Base-by-base conservation (phyloP, 345 rosid species). In the Eucalyptus sp. region DNA sequence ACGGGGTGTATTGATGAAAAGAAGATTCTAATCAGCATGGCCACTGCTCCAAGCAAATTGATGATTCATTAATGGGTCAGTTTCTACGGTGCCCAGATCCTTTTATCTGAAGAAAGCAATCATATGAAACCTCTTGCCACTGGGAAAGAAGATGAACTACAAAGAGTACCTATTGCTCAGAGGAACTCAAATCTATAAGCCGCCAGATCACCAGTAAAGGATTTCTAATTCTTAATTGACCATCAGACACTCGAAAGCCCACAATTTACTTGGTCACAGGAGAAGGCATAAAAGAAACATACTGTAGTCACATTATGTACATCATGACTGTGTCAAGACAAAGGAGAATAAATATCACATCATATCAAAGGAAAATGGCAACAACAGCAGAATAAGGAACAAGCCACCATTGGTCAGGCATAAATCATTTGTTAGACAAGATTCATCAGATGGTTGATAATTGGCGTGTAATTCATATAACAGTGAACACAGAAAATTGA, bases 401-500 rank as follows among this genome's bases (percentile, higher is more conserved):
- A 76, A 5, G 62, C 87, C n/a, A 54, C 58, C 48, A 11, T 60
- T 49, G 41, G 10, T 86, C 37, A 54, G 87, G 29, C 87, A 86
- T 86, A 54, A 54, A 76, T 37, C 83, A 76, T 18, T 68, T 10
- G 48, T 76, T 76, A 76, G 48, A 76, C 48, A 41, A 76, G 83
- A 76, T 37, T 37, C 83, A 37, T 76, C 48, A 76, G 83, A 76
- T 37, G 83, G 46, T 37, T 24, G 27, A 76, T 76, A 76, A 37
- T 33, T 54, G 48, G 49, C 41, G 43, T 15, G 29, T 52, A 54
- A 52, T 86, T 86, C 66, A 86, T 22, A 20, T 17, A 16, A 86
- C 29, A 17, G 18, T 86, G 66, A 86, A 48, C 88, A 58, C 22
- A 86, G 91, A 91, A 94, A 94, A 94, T 98, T 96, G 87, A 97